Conservation (phyloP, 1,284 basidiomycete genomes). For the Cryptococcus sp. region DNA sequence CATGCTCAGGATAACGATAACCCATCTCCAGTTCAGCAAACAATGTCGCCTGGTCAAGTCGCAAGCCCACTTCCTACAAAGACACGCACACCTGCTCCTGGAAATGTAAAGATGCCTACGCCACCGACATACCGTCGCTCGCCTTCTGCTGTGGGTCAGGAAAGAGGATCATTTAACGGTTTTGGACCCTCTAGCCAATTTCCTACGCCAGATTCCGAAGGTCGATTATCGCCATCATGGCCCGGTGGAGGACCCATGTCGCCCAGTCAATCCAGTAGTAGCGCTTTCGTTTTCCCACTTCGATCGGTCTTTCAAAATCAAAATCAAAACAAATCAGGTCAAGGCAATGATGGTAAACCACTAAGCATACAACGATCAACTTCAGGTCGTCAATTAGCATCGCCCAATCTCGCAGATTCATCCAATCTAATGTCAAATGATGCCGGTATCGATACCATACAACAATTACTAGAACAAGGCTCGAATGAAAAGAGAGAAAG, state of each 20-base stretch:
- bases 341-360: neutral
- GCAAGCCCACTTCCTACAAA: too few species aligned
- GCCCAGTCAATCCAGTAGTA: slow-evolving; percentile 14
- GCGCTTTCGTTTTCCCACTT: slow-evolving; percentile 41
- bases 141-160: neutral
- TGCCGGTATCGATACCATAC: slow-evolving; percentile 19
- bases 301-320: slow-evolving; percentile 35
- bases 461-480: slow-evolving; percentile 19
- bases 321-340: neutral
- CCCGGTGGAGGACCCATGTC: slow-evolving; percentile 19
- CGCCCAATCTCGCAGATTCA: slow-evolving; percentile 3
- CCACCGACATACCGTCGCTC: neutral
- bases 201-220: neutral
- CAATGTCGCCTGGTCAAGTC: too few species aligned
- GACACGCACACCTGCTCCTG: neutral
- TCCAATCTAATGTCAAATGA: neutral
- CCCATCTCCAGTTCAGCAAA: too few species aligned
- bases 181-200: neutral
- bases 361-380: neutral
- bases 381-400: neutral
- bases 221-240: slow-evolving; percentile 1
- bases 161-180: neutral
- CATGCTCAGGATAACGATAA: too few species aligned
- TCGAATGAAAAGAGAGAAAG: slow-evolving; percentile 2
- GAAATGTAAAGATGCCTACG: neutral